Evolutionary conservation across 768 basidiomycete species (phyloP).

Genomic region (Tylopilus subfusipes): DNA sequence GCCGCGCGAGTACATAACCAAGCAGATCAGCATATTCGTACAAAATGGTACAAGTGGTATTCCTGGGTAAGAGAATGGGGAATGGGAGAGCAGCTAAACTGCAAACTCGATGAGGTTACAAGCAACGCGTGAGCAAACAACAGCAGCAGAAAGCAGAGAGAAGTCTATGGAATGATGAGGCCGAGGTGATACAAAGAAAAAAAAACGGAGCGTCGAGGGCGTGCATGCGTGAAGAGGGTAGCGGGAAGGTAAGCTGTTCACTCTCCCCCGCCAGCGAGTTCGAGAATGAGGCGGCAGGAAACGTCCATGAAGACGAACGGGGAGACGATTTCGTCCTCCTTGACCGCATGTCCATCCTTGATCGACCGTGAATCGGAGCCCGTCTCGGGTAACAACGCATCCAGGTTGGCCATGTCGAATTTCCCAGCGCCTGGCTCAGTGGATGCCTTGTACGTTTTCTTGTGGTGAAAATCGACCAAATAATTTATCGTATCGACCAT

Average conservation of each 20-base stretch:
- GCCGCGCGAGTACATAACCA: conserved; percentile 13
- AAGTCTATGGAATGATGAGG: conserved; percentile 14
- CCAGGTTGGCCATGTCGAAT: conserved; percentile 56
- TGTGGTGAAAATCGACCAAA: conserved; percentile 97
- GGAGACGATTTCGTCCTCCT: conserved; percentile 64
- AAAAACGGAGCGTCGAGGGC: background rate
- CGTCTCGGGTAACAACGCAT: conserved; percentile 38
- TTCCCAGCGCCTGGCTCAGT: conserved; percentile 63
- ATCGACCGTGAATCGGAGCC: conserved; percentile 57
- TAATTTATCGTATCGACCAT: conserved; percentile 96
- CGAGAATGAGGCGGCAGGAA: conserved; percentile 88
- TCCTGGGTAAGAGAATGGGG: conserved; percentile 5
- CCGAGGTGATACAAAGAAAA: conserved; percentile 5
- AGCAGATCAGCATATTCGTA: conserved; percentile 13
- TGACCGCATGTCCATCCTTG: conserved; percentile 41
- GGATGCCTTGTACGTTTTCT: conserved; percentile 84
- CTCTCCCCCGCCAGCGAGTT: conserved; percentile 74
- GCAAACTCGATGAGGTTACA: conserved; percentile 6
- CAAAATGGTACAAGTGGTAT: conserved; percentile 13
- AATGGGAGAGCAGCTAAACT: background rate
- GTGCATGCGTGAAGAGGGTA: background rate
- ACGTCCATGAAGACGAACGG: conserved; percentile 98
- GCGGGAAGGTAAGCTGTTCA: conserved; percentile 9
- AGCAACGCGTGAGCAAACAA: conserved; percentile 10
- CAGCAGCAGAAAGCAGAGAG: conserved; percentile 11